phyloP scores from a whole-genome alignment of 1,284 basidiomycete genomes.

The Caloboletus firmus region DNA sequence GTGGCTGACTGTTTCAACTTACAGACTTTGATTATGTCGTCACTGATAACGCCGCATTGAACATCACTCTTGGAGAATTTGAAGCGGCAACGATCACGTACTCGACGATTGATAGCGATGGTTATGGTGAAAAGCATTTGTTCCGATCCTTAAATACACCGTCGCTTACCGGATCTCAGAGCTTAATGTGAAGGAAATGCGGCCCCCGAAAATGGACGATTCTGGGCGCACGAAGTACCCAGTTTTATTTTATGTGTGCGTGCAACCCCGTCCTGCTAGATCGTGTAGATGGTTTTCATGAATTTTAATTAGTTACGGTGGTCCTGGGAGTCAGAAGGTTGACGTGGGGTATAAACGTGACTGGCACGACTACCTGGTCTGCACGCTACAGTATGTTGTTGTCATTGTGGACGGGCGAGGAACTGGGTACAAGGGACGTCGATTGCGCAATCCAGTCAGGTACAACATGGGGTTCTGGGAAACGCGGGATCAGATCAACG shows the following conservation, averaged over 20 bases:
- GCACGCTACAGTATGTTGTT: conserved; percentile 81
- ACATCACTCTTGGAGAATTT: conserved; percentile 66
- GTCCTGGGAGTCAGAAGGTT: conserved; percentile 82
- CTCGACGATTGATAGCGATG: conserved; percentile 75
- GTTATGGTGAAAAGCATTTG: conserved; percentile 61
- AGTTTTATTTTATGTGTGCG: conserved; percentile 81
- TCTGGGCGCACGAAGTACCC: conserved; percentile 92
- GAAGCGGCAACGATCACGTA: conserved; percentile 71
- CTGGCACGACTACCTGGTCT: conserved; percentile 88
- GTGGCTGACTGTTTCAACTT: conserved; percentile 10
- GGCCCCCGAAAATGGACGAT: conserved; percentile 90
- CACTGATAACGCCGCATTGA: conserved; percentile 73
- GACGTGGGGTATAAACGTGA: conserved; percentile 65
- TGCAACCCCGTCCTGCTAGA: background rate
- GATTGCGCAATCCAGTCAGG: conserved; percentile 80
- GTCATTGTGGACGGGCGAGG: conserved; percentile 92
- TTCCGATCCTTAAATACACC: conserved; percentile 14
- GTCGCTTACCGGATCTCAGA: conserved; percentile 44
- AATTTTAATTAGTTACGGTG: conserved; percentile 72
- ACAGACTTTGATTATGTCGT: conserved; percentile 64
- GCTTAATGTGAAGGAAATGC: conserved; percentile 85
- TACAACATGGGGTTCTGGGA: conserved; percentile 86
- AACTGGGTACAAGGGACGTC: conserved; percentile 87
- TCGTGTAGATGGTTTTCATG: background rate
- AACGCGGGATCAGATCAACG: conserved; percentile 83